phyloP scores from a whole-genome alignment of 2,329 filamentous ascomycete species.

The Paraconiothyrium sp. region DNA sequence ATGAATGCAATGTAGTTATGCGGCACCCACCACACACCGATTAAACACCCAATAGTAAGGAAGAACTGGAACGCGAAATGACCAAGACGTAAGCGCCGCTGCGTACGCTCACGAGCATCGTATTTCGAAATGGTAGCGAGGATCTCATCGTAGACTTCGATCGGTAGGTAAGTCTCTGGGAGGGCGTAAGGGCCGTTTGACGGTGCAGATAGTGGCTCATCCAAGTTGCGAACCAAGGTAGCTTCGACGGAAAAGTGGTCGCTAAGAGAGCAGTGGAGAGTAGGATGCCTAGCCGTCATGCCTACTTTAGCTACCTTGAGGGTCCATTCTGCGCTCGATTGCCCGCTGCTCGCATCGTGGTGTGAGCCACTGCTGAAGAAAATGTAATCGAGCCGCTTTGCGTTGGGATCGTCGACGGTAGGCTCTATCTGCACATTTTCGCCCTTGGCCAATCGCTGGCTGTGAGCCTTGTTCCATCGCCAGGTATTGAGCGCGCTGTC shows the following conservation, averaged over 20 bases:
- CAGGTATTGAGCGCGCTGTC: constrained; percentile 90
- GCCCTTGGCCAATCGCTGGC: constrained; percentile 72
- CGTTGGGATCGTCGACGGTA: constrained; percentile 73
- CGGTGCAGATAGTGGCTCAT: constrained; percentile 19
- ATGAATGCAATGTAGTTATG: constrained; percentile 80
- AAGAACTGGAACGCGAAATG: constrained; percentile 77
- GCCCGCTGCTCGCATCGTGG: constrained; percentile 37
- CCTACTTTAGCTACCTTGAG: constrained; percentile 77
- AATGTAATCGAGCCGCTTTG: constrained; percentile 94
- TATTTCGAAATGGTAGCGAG: constrained; percentile 76
- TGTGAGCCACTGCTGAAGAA: constrained; percentile 67
- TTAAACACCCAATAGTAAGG: constrained; percentile 76
- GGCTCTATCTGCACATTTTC: constrained; percentile 71
- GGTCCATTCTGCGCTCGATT: constrained; percentile 65
- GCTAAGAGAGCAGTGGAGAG: constrained; percentile 84
- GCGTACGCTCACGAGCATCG: constrained; percentile 72
- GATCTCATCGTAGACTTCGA: constrained; percentile 74
- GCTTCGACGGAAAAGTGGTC: constrained; percentile 94
- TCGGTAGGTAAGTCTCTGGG: constrained; percentile 50
- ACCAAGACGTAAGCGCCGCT: constrained; percentile 74
- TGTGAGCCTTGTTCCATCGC: constrained; percentile 81
- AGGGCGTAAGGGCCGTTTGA: constrained; percentile 26
- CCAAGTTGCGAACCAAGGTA: constrained; percentile 62
- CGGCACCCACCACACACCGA: constrained; percentile 88
- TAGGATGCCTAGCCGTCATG: constrained; percentile 83